phyloP scores from a whole-genome alignment of 352 stramenopile species.

The Globisporangium emineosum region DNA sequence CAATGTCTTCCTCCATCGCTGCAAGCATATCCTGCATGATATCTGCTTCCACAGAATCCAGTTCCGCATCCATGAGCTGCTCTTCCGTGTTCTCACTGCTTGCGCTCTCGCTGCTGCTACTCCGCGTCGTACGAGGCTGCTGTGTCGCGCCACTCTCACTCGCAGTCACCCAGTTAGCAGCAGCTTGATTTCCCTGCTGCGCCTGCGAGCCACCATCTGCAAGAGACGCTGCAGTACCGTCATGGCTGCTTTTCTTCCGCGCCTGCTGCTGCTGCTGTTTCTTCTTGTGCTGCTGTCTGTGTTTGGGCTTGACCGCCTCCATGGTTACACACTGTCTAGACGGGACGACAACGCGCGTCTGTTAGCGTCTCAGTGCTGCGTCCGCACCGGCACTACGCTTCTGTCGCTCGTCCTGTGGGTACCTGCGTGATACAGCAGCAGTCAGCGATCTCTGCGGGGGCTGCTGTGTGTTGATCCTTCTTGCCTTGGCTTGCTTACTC shows the following conservation, averaged over 20 bases:
- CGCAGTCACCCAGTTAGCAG: not conserved
- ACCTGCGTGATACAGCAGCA: not conserved
- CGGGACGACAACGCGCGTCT: not conserved
- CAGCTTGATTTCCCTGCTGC: not conserved
- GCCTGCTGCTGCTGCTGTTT: conserved; percentile 4
- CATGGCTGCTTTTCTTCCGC: not conserved
- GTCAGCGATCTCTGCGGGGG: not conserved
- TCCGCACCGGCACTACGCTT: not conserved
- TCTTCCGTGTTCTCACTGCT: conserved; percentile 11
- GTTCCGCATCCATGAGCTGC: not conserved
- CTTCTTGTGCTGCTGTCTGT: conserved; percentile 7
- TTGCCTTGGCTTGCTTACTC: not conserved
- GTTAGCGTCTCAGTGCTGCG: conserved; percentile 1
- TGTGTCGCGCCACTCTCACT: not conserved
- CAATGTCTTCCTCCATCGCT: conserved; percentile 18
- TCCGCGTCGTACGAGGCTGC: not conserved
- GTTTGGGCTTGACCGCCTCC: conserved; percentile 11
- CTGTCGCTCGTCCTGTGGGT: not conserved
- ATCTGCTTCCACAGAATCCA: conserved; percentile 6
- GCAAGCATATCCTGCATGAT: conserved; percentile 17
- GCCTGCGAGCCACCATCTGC: not conserved
- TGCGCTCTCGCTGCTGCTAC: conserved; percentile 8
- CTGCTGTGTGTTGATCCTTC: not conserved
- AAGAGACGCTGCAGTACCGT: not conserved
- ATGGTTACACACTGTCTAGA: not conserved